These are phyloP conservation scores for Shiraia bambusicola DNA, from an alignment of 2,329 filamentous ascomycete species.

Conservation along the genomic window DNA sequence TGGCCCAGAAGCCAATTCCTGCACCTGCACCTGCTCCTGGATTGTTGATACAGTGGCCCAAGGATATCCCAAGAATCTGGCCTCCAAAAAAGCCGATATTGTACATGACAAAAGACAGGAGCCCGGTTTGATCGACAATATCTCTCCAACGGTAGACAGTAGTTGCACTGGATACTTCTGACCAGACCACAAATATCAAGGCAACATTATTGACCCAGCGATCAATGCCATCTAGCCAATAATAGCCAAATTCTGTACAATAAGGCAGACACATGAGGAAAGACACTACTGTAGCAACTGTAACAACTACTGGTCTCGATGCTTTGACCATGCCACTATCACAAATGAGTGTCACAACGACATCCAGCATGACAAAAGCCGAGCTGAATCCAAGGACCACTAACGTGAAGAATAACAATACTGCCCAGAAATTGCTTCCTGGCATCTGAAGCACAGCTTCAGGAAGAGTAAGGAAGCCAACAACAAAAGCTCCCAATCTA, in stretches of 20 bases:
- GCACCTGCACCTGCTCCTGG: conserved; percentile 53
- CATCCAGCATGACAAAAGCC: conserved; percentile 62
- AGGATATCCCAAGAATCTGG: conserved; percentile 54
- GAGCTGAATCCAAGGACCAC: conserved; percentile 61
- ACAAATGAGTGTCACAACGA: conserved; percentile 56
- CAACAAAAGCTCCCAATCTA: conserved; percentile 56
- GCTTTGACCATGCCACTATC: conserved; percentile 53
- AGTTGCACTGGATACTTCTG: conserved; percentile 55
- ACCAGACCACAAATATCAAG: conserved; percentile 57
- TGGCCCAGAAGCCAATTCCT: conserved; percentile 56
- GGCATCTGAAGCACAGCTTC: conserved; percentile 60
- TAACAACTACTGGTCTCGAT: conserved; percentile 54
- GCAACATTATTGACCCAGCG: conserved; percentile 59
- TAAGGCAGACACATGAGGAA: conserved; percentile 59
- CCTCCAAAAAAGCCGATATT: conserved; percentile 57
- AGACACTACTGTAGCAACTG: conserved; percentile 51
- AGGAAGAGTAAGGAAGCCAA: conserved; percentile 61
- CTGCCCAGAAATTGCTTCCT: conserved; percentile 59
- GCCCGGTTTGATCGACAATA: conserved; percentile 49
- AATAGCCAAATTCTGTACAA: conserved; percentile 60
- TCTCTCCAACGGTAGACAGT: conserved; percentile 57
- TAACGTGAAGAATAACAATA: conserved; percentile 61
- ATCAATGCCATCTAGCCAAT: conserved; percentile 58
- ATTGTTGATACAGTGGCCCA: conserved; percentile 50
- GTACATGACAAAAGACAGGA: conserved; percentile 49